Evolutionary conservation across 208 protist genomes (phyloP).

Genomic region (Crithidia expoeki): DNA sequence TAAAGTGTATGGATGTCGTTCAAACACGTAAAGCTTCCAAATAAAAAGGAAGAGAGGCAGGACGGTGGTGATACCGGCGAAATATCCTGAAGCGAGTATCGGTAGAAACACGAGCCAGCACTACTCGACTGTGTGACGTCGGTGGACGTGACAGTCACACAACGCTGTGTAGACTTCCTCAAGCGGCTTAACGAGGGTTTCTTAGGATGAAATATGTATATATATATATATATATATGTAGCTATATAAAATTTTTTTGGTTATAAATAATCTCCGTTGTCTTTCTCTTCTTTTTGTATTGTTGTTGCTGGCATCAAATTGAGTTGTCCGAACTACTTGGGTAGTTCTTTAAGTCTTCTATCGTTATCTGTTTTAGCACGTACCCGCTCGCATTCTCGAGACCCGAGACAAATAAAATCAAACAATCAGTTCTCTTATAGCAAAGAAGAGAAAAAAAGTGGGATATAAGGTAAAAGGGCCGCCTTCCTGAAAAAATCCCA

Average conservation of each 20-base stretch:
- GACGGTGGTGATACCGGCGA: neutral
- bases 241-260: neutral
- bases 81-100: slow-evolving; percentile 21
- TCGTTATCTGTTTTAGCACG: neutral
- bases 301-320: neutral
- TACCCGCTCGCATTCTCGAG: slow-evolving; percentile 11
- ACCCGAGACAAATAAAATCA: neutral
- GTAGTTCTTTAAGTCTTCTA: neutral
- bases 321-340: neutral
- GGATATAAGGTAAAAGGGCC: neutral
- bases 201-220: slow-evolving; percentile 5
- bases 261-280: neutral
- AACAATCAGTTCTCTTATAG: neutral
- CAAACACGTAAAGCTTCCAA: too few species aligned
- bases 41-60: too few species aligned
- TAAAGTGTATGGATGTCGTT: too few species aligned
- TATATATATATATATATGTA: slow-evolving; percentile 2
- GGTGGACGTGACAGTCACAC: neutral
- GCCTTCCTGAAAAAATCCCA: neutral
- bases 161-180: slow-evolving; percentile 3
- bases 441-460: neutral
- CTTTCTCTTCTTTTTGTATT: neutral
- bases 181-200: neutral
- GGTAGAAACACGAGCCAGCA: neutral
- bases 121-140: neutral